These are phyloP conservation scores for Trametes meyenii DNA, from an alignment of 768 basidiomycete species.

Conservation along the genomic window DNA sequence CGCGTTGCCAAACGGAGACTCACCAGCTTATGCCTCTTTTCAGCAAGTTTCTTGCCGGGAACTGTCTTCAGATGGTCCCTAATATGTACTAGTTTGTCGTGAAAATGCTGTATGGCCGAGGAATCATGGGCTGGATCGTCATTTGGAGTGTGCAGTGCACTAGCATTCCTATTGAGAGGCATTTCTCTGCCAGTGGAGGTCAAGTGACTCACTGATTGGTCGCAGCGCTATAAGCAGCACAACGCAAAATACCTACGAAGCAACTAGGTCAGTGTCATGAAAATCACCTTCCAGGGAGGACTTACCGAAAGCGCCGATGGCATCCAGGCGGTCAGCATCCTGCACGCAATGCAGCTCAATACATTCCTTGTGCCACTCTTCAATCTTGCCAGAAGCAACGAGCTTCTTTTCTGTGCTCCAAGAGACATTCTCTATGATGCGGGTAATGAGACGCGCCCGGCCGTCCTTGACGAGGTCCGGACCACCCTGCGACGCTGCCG, in stretches of 20 bases:
- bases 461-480: conserved; percentile 64
- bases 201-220: conserved; percentile 35
- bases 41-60: conserved; percentile 66
- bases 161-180: conserved; percentile 19
- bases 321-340: conserved; percentile 56
- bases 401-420: conserved; percentile 84
- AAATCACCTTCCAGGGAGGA: not conserved
- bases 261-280: no score
- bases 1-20: conserved; percentile 22
- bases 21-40: conserved; percentile 73
- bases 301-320: conserved; percentile 54
- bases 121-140: conserved; percentile 46
- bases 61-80: conserved; percentile 76
- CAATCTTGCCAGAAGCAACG: conserved; percentile 54
- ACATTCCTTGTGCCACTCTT: conserved; percentile 70
- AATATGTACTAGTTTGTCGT: conserved; percentile 84
- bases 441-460: conserved; percentile 55
- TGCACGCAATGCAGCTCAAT: conserved; percentile 75
- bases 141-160: conserved; percentile 48
- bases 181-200: not conserved
- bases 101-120: conserved; percentile 79
- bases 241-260: conserved; percentile 46
- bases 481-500: conserved; percentile 39
- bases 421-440: conserved; percentile 77
- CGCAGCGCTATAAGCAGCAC: conserved; percentile 47